Percentiles rank a stretch among this genome's conserved stretches.
These are phyloP conservation scores for Globisporangium alternatum DNA, from an alignment of 352 stramenopile genomes.

Conservation along the genomic window DNA sequence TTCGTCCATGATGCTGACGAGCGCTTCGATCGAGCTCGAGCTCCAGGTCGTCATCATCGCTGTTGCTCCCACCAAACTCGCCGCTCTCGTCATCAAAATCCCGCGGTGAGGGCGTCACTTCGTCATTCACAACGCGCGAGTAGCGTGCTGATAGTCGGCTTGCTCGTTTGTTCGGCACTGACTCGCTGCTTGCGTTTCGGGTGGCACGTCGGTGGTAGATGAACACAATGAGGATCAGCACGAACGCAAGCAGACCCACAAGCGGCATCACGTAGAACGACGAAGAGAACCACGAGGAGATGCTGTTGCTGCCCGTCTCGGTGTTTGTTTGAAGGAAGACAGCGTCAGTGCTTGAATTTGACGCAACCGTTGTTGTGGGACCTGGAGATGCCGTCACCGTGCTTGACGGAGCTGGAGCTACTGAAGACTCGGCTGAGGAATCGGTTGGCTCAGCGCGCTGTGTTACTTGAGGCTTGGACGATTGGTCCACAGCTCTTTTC, in stretches of 20 bases:
- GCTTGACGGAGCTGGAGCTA: not conserved
- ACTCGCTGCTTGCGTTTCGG: not conserved
- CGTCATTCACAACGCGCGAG: slow-evolving; percentile 21
- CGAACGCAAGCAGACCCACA: slow-evolving; percentile 11
- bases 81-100: slow-evolving; percentile 16
- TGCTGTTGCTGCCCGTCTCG: not conserved
- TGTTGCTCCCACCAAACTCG: slow-evolving; percentile 13
- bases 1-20: slow-evolving; percentile 6
- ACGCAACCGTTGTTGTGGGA: not conserved
- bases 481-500: slow-evolving; percentile 2
- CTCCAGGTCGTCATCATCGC: not conserved
- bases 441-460: not conserved
- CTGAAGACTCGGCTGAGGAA: not conserved
- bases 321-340: slow-evolving; percentile 1
- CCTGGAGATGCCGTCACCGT: not conserved
- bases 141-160: slow-evolving; percentile 7
- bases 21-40: slow-evolving; percentile 1
- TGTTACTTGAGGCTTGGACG: not conserved
- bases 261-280: slow-evolving; percentile 20
- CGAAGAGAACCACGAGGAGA: slow-evolving; percentile 3
- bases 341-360: not conserved
- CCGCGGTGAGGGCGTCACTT: slow-evolving; percentile 11
- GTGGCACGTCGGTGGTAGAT: slow-evolving; percentile 8
- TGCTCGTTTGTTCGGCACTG: not conserved
- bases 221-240: slow-evolving; percentile 10